Base-by-base conservation (phyloP, 2,329 filamentous ascomycete species). In the Madurella fahalii region DNA sequence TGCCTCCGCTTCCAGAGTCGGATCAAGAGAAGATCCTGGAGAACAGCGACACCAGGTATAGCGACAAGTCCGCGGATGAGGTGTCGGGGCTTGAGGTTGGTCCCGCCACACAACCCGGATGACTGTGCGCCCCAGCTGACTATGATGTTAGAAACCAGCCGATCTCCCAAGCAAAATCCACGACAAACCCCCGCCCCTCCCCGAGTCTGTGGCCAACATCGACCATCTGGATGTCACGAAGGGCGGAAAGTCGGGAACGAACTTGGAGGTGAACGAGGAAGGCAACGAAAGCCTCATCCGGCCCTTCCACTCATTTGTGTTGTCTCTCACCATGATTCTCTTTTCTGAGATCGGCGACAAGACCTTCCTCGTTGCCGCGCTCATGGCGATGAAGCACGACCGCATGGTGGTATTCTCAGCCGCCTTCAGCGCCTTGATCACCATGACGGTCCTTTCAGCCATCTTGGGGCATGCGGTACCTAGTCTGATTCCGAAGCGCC, bases 381-480 rank as follows among this genome's bases (percentile, higher is more conserved):
- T 99, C 16, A 99, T 99, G 94, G 94, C 94, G 12, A 99, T 99
- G 94, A 94, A 96, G 69, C 93, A 99, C 66, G 88, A 94, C 58
- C 87, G 94, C 50, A 77, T 96, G 60, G 81, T 97, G 12, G 94
- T 99, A 58, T 99, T 99, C 74, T 89, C 90, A 2, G 91, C 94
- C 8, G 94, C 94, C n/a, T 93, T 96, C 65, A 85, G 86, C 50
- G 95, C 94, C 9, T 79, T 99, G 44, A 83, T 96, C 56, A 82
- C 89, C 68, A 99, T 99, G 94, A 99, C 94, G 0, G 81, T 97
- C 9, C 81, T 99, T 15, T 97, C 94, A 1, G 94, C 94, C 9
- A 79, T 97, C 5, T 80, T 97, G 2, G 94, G 94, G 17, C 94
- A 99, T 67, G 89, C 92, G 0, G 89, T 97, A 0, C 94, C 94